A percentile compares a stretch with the other conserved stretches of the same genome.
Conservation (phyloP, 768 basidiomycete species). For the Sporobolomyces roseus region DNA sequence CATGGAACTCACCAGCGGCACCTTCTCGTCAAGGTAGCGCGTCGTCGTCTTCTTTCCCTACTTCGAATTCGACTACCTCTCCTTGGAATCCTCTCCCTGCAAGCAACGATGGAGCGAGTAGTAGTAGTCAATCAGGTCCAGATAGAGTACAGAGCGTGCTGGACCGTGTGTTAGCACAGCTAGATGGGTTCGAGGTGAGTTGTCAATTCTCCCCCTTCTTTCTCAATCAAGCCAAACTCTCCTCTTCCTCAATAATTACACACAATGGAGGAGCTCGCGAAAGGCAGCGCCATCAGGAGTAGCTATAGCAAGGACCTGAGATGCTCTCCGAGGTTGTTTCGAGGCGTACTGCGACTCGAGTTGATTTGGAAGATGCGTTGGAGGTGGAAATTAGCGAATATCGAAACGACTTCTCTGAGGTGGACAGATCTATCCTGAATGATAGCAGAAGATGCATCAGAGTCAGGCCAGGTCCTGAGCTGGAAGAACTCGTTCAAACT, state of each 20-base stretch:
- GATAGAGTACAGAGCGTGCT: constrained; percentile 26
- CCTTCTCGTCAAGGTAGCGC: background rate
- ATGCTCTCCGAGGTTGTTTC: too few species aligned
- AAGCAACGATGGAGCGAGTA: background rate
- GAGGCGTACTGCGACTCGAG: too few species aligned
- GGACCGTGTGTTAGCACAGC: constrained; percentile 33
- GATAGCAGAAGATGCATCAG: too few species aligned
- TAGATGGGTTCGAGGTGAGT: constrained; percentile 40
- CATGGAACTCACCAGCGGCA: constrained; percentile 17
- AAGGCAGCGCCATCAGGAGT: background rate
- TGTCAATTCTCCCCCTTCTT: background rate
- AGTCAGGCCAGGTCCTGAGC: too few species aligned
- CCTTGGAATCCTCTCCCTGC: constrained; percentile 10
- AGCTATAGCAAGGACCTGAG: too few species aligned
- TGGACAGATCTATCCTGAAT: too few species aligned
- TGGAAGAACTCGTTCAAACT: too few species aligned
- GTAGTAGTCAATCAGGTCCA: constrained; percentile 13
- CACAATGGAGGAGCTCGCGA: too few species aligned
- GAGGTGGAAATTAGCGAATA: too few species aligned
- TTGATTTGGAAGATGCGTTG: too few species aligned
- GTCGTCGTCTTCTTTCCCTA: constrained; percentile 10
- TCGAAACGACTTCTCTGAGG: too few species aligned
- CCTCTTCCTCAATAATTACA: background rate
- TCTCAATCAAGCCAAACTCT: background rate
- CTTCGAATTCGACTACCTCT: background rate